phyloP scores from a whole-genome alignment of 2,329 filamentous ascomycete genomes.

The Lomentospora prolificans region DNA sequence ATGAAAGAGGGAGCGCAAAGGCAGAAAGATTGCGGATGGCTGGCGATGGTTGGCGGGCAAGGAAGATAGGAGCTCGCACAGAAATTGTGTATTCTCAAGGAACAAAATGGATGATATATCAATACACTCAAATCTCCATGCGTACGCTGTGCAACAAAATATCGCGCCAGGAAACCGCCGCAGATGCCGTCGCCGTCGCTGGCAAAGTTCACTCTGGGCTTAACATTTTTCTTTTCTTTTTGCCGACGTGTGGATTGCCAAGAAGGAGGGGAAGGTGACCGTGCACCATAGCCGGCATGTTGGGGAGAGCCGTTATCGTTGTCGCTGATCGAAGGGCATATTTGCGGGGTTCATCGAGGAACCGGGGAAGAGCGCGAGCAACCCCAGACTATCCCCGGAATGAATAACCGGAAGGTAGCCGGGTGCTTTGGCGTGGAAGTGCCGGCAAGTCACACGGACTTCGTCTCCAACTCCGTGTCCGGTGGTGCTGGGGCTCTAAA shows the following conservation, averaged over 20 bases:
- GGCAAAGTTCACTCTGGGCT: neutral
- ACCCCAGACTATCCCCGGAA: neutral
- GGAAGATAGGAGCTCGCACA: conserved; percentile 4
- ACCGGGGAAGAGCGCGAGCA: neutral
- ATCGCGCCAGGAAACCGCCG: neutral
- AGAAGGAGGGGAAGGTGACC: neutral
- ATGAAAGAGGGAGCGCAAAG: neutral
- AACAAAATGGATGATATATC: neutral
- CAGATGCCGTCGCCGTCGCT: neutral
- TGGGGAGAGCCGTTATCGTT: neutral
- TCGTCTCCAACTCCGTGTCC: neutral
- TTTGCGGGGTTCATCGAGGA: neutral
- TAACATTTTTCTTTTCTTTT: neutral
- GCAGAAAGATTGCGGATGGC: neutral
- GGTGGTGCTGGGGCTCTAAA: neutral
- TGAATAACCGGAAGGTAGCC: neutral
- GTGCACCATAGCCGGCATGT: neutral
- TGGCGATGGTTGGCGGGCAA: neutral
- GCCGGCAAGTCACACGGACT: neutral
- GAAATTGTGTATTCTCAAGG: neutral
- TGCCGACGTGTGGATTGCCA: neutral
- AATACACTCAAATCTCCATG: neutral
- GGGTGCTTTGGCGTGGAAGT: neutral
- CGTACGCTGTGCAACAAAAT: neutral
- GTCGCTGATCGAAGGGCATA: no score